Evolutionary conservation across 176 grass and related monocot genomes (phyloP), one percentile per base, ranked within the genome.

Genomic region (Rhynchospora pubera): DNA sequence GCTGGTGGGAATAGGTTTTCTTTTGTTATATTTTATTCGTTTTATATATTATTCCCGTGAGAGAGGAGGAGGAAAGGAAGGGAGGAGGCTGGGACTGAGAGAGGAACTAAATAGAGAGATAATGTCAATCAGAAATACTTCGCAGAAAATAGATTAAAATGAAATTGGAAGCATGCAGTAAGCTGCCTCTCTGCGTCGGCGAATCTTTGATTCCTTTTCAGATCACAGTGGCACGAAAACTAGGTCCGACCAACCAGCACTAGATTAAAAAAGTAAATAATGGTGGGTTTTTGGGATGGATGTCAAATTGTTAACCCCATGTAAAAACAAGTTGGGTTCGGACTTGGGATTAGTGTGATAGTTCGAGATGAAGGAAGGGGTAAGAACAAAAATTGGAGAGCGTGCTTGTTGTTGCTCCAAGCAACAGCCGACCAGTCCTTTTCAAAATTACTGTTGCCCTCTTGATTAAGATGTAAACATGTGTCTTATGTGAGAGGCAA

Each of bases 191-290:
- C 10, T 48, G 65, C 58, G 79, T 81, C 60, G 51, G 45, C 39
- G 79, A 82, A 82, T 82, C 56, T 66, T 50, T 63, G 79, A 50
- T 82, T 18, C 79, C 32, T 66, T 82, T 51, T 66, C 43, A 82
- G 79, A 82, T 48, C 58, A 7, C 9, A 22, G 42, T 18, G 32
- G 72, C 0, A 5, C 12, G 79, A 82, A 82, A 82, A 82, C 60
- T 19, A 52, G 43, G 22, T 62, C 30, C 61, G 34, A 82, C 79
- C 79, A 82, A 82, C 59, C 60, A 43, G 18, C 78, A 80, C 78
- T 80, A 57, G 9, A 45, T 60, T 75, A 28, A 22, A 53, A 81
- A 81, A 45, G 19, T 65, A 81, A 65, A 65, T 52, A 6, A 26
- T 62, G 57, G 79, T 22, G 30, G 18, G 48, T 65, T 81, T 63